Evolutionary conservation across 2,329 filamentous ascomycete genomes (phyloP), one percentile per base, ranked within the genome.

Genomic region (Paraconiothyrium brasiliense): DNA sequence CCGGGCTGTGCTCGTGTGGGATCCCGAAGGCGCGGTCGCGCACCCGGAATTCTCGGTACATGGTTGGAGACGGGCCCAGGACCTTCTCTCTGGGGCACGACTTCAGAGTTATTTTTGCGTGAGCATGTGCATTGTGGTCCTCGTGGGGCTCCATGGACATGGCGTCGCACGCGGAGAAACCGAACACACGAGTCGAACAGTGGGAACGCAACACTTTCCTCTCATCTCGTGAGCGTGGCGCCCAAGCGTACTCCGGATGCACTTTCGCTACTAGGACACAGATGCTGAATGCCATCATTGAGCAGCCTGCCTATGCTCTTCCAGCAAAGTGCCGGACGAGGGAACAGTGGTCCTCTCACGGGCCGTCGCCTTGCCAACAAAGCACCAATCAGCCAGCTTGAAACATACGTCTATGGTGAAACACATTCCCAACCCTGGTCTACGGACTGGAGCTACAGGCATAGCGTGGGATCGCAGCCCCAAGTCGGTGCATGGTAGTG

Each of bases 381-480:
- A 10, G 16, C n/a, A 37, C 54, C 54, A 56, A 56, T 56, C 30
- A 47, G 4, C 4, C 16, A 27, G 37, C 43, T 27, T 24, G 30
- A 37, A 47, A 47, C 41, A 10, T 11, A 27, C 11, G 30, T 24
- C 43, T 16, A 16, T 27, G 37, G 30, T 56, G 41, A 56, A 56
- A 56, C 54, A 56, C 54, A 35, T 47, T 39, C 27, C 54, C 43
- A 20, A 56, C 48, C 27, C 43, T 56, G 32, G 54, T 37, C 30
- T 56, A 39, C 54, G 54, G 54, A 56, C 54, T 47, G 43, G 54
- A 37, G 43, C 16, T 34, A 44, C 54, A 47, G 37, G 54, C 30
- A 56, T 56, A 56, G 54, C 54, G 54, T 56, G 54, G 43, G 54
- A 56, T 48, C 32, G 16, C 9, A 47, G 54, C 54, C 54, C 54